Evolutionary conservation across 2,329 filamentous ascomycete species (phyloP), one percentile per base, ranked within the genome.

Genomic region (Parascedosporium putredinis): DNA sequence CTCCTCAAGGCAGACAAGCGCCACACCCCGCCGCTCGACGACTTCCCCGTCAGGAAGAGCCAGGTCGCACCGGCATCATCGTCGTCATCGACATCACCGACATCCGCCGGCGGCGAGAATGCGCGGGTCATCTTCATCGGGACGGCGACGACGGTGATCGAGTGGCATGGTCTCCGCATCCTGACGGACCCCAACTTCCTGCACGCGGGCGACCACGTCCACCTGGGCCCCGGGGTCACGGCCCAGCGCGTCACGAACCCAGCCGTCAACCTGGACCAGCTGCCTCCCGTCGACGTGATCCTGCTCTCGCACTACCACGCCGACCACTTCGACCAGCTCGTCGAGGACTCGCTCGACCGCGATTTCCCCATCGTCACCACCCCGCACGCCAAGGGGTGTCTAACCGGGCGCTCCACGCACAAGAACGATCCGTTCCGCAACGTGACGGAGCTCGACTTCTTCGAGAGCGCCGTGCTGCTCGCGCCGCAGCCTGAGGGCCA

Each of bases 131-230:
- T 69, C 61, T 79, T 79, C 57, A 69, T 79, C 38, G 75, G 75
- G 16, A 79, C 71, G 4, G 76, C 76, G 4, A 79, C 76, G 2
- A 78, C 74, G 0, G 65, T 80, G 34, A 61, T 79, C 9, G 70
- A 76, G 59, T 79, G 73, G 72, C 61, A 68, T 52, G 71, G 70
- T 40, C 60, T 76, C 44, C 70, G 74, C 25, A 67, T 80, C 53
- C 68, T 80, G 45, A 80, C 76, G 0, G 75, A 77, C 59, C 77
- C 79, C 7, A 83, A 83, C 61, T 84, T 85, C 62, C 70, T 85
- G 0, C 81, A 83, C 56, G 73, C 73, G 1, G 79, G 80, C 27
- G 79, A 83, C 56, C 77, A 84, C 55, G 79, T 84, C 7, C 80
- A 84, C 59, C 71, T 84, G 1, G 81, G 80, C 0, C 80, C 81